These are phyloP conservation scores for Stachybotrys chlorohalonatus DNA, from an alignment of 2,329 filamentous ascomycete genomes.

Conservation along the genomic window DNA sequence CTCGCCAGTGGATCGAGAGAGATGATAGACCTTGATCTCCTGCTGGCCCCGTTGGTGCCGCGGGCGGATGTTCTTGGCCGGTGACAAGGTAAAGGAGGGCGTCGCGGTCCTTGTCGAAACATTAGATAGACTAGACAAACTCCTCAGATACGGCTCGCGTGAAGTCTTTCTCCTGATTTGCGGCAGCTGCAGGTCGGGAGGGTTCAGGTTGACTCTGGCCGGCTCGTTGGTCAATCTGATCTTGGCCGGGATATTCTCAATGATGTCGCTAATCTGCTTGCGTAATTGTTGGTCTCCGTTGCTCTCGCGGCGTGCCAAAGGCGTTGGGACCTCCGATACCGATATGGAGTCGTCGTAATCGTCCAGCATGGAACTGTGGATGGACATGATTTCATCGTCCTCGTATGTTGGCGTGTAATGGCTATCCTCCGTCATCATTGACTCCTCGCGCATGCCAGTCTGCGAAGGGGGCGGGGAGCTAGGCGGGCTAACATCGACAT, in stretches of 20 bases:
- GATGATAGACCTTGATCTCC: slow-evolving; percentile 86
- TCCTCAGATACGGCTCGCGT: slow-evolving; percentile 34
- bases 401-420: slow-evolving; percentile 33
- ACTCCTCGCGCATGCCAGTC: slow-evolving; percentile 13
- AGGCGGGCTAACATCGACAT: slow-evolving; percentile 34
- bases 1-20: slow-evolving; percentile 74
- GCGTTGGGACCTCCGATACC: slow-evolving; percentile 16
- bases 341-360: slow-evolving; percentile 34
- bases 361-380: slow-evolving; percentile 35
- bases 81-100: slow-evolving; percentile 61
- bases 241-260: slow-evolving; percentile 67
- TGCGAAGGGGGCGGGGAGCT: slow-evolving; percentile 34
- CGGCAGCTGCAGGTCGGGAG: slow-evolving; percentile 46
- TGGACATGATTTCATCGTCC: slow-evolving; percentile 28
- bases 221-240: slow-evolving; percentile 62
- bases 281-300: slow-evolving; percentile 61
- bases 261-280: slow-evolving; percentile 69
- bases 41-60: slow-evolving; percentile 45
- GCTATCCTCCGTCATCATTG: slow-evolving; percentile 34
- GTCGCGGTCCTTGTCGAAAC: slow-evolving; percentile 46
- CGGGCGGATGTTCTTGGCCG: slow-evolving; percentile 44
- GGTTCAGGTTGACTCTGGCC: slow-evolving; percentile 43
- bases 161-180: slow-evolving; percentile 33
- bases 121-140: slow-evolving; percentile 32
- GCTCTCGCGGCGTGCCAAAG: slow-evolving; percentile 19